Base-by-base conservation (phyloP, 139 green algal genomes). In the Chloropicon primus region DNA sequence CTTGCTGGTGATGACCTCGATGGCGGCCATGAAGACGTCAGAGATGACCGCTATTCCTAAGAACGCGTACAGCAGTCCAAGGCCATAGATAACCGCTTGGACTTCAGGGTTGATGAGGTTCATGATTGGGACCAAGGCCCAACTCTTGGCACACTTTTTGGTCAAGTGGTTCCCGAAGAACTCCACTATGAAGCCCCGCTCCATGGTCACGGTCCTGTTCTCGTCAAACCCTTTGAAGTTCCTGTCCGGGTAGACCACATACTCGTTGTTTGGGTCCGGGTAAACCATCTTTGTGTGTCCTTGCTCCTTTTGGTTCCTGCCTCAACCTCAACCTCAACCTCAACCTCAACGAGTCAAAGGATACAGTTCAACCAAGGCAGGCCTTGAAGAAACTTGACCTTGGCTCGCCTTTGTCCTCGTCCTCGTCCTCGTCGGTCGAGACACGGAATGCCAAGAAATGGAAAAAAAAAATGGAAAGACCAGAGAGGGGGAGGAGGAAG, bases 11-110 rank as follows among this genome's bases (percentile, higher is more conserved):
- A 84, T 84, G 2, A 82, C 79, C 73, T 86, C 82, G 28, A 86
- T 83, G n/a, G 76, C 76, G 23, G 78, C 76, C 72, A 83, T 80
- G 82, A 86, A 86, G 24, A 84, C 74, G 76, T 86, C 80, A 21
- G 77, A 82, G 28, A 81, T 76, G 27, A 80, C 75, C 23, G 80
- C 80, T 27, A 84, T 74, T 74, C 80, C 80, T 54, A 80, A 80
- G 26, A 80, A 81, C 1, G 74, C 29, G 29, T 74, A 78, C 22
- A 81, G 75, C 22, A 80, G 53, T n/a, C 75, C 75, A 29, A 77
- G 22, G 0, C 3, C 27, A 21, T 72, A 80, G 24, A 71, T 26
- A 62, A 80, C 80, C 76, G 76, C 80, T 17, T 62, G 41, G 41
- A 62, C 41, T 62, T 62, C 41, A 5, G 41, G 41, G 41, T 62